Conservation (phyloP, 352 stramenopile genomes). For the Phytophthora fragariaefolia region DNA sequence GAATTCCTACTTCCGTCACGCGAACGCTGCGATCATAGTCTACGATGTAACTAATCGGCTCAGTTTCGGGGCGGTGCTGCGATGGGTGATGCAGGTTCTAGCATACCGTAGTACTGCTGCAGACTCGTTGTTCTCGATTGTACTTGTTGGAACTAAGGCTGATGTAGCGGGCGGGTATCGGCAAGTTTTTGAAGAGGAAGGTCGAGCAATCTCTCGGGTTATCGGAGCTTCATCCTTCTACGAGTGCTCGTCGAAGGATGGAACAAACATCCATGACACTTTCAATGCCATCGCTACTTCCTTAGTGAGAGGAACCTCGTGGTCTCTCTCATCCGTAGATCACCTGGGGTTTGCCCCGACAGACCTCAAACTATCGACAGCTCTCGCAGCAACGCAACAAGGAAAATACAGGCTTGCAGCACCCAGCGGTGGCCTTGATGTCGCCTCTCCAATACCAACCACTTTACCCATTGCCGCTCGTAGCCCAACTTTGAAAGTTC, state of each 20-base stretch:
- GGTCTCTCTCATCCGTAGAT: constrained; percentile 1
- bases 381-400: background rate
- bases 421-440: constrained; percentile 1
- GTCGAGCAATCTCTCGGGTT: constrained; percentile 20
- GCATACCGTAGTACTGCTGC: constrained; percentile 1
- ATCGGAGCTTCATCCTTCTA: constrained; percentile 35
- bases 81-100: constrained; percentile 44
- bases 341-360: background rate
- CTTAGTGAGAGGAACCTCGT: constrained; percentile 5
- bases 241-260: constrained; percentile 29
- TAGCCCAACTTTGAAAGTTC: constrained; percentile 16
- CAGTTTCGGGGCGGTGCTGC: constrained; percentile 41
- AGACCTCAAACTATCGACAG: background rate
- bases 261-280: constrained; percentile 16
- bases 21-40: constrained; percentile 49
- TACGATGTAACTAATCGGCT: constrained; percentile 48
- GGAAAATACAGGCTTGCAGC: constrained; percentile 4
- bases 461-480: background rate
- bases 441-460: constrained; percentile 1
- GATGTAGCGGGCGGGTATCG: constrained; percentile 11
- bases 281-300: constrained; percentile 25
- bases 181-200: constrained; percentile 35
- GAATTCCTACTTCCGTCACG: constrained; percentile 51
- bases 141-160: constrained; percentile 45
- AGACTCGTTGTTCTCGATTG: constrained; percentile 35